A percentile compares a stretch with the other conserved stretches of the same genome.
Evolutionary conservation across 1,284 basidiomycete genomes (phyloP).

Genomic region (Boletus semigastroideus): DNA sequence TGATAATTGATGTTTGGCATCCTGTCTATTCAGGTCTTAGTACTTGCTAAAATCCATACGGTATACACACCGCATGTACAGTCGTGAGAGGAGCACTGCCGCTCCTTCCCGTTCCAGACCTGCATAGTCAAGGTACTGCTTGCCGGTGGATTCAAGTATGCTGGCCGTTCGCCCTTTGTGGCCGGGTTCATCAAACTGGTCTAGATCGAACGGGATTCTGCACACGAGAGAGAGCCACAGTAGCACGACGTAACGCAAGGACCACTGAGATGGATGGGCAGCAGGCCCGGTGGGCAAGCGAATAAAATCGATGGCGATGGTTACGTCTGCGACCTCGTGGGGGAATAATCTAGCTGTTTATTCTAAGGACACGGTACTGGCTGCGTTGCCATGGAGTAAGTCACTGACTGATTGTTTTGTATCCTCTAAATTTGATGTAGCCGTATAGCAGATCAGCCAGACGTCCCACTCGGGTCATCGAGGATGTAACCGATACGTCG

Average conservation of each 20-base stretch:
- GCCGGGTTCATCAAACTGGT: constrained; percentile 72
- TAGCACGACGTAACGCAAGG: constrained; percentile 80
- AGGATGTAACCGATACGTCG: constrained; percentile 34
- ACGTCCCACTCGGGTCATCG: constrained; percentile 46
- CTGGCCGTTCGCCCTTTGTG: constrained; percentile 49
- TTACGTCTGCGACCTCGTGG: constrained; percentile 82
- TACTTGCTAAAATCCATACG: background rate
- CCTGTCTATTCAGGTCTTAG: constrained; percentile 50
- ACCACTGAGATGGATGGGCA: constrained; percentile 60
- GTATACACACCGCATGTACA: constrained; percentile 69
- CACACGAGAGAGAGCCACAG: constrained; percentile 94
- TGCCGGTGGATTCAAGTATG: constrained; percentile 60
- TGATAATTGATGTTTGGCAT: constrained; percentile 50
- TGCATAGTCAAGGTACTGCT: constrained; percentile 60
- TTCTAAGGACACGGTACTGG: constrained; percentile 16
- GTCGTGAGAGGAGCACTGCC: constrained; percentile 65
- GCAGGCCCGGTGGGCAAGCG: constrained; percentile 47
- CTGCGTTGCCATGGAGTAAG: constrained; percentile 1
- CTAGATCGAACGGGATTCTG: constrained; percentile 91
- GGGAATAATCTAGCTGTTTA: constrained; percentile 84
- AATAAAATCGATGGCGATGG: constrained; percentile 71
- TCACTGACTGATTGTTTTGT: constrained; percentile 87
- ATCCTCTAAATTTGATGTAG: constrained; percentile 88
- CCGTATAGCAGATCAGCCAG: constrained; percentile 73
- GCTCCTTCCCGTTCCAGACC: constrained; percentile 85